Evolutionary conservation across 805 yeast species (phyloP), one percentile per base, ranked within the genome.

Genomic region (Candida dajiaensis): DNA sequence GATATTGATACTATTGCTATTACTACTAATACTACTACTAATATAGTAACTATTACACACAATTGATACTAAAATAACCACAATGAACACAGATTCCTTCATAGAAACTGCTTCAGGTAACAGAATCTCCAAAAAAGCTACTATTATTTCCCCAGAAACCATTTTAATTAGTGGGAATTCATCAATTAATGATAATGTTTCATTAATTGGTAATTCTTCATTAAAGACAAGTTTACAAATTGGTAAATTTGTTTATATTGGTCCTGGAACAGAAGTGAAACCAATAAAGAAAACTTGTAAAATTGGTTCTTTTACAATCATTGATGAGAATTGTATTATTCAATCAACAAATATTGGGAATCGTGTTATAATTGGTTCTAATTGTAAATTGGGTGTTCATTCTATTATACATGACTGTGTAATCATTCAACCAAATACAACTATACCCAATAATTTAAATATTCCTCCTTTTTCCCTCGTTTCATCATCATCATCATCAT

Each of bases 401-500:
- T 63, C 72, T 9, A 63, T 71, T 1, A 59, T 80, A 13, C 70
- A 76, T 54, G 85, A 79, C 43, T 76, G 82, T 54, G 76, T 80
- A 46, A 50, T 75, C 3, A 64, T 80, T 4, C 67, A 69, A 20
- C 62, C 67, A 42, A 70, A 69, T 13, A 66, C 75, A 0, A 49
- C 52, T 3, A 51, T 80, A 2, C 79, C 80, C 0, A 62, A 68
- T 2, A 66, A 64, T 15, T 59, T 60, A 48, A 70, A 73, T 21
- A 65, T 78, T n/a, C 81, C 84, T 3, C 78, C 83, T 0, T 78
- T 70, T 50, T 68, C 77, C 33, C 61, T 68, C 25, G 81, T 77
- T 23, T 20, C 9, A 41, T 22, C 19, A 41, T 43, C 21, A 12
- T 12, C 11, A 7, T 19, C 19, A 22, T 43, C 22, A 10, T 33